A percentile compares a stretch with the other conserved stretches of the same genome.
Evolutionary conservation across 371 early-diverging fungal species (phyloP).

Genomic region (Lichtheimia corymbifera): DNA sequence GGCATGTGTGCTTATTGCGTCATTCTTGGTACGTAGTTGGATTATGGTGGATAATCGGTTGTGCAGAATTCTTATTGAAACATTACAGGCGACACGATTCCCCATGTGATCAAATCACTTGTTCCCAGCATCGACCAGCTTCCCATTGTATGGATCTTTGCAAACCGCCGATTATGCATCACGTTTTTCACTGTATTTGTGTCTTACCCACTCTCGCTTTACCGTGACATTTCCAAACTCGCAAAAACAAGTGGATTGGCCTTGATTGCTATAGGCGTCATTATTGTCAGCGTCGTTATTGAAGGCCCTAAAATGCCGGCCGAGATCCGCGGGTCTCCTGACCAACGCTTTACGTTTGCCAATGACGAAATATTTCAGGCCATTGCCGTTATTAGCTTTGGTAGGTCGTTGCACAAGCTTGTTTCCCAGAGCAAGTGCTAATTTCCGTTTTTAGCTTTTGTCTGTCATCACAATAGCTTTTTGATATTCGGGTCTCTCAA

Average conservation of each 20-base stretch:
- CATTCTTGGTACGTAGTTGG: slow-evolving; percentile 63
- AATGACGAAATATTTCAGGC: slow-evolving; percentile 72
- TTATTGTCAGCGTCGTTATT: slow-evolving; percentile 67
- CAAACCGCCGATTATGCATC: slow-evolving; percentile 59
- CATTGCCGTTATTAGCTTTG: slow-evolving; percentile 83
- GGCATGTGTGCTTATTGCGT: slow-evolving; percentile 82
- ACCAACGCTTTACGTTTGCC: slow-evolving; percentile 47
- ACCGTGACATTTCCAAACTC: slow-evolving; percentile 77
- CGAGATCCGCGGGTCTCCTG: slow-evolving; percentile 53
- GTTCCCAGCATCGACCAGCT: slow-evolving; percentile 58
- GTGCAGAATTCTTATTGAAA: neutral
- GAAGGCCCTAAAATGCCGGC: slow-evolving; percentile 67
- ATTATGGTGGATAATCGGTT: neutral
- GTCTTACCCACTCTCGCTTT: slow-evolving; percentile 75
- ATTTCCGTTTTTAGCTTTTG: slow-evolving; percentile 58
- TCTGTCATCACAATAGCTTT: slow-evolving; percentile 85
- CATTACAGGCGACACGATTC: slow-evolving; percentile 72
- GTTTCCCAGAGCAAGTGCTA: too few relatives aligned
- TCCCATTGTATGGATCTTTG: slow-evolving; percentile 55
- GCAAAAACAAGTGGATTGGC: slow-evolving; percentile 82
- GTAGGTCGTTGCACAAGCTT: slow-evolving; percentile 28
- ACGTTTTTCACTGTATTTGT: slow-evolving; percentile 67
- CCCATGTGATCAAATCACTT: slow-evolving; percentile 69
- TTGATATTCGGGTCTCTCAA: slow-evolving; percentile 76
- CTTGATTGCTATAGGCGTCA: slow-evolving; percentile 73